A percentile compares a stretch with the other conserved stretches of the same genome.
Conservation (phyloP, 1,284 basidiomycete genomes). For the Trametes polyzona region DNA sequence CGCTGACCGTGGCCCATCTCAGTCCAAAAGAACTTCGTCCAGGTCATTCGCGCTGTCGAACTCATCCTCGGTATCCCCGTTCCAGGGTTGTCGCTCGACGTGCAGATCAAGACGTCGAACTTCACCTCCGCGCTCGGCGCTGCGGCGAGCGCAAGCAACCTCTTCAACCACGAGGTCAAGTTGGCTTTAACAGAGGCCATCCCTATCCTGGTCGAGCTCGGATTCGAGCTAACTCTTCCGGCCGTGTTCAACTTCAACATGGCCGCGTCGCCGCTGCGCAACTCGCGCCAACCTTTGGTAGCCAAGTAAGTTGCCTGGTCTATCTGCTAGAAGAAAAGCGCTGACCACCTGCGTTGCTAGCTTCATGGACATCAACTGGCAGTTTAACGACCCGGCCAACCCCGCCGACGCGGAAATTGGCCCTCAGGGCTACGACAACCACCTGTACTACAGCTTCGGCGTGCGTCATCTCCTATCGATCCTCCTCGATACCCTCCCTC, state of each 20-base stretch:
- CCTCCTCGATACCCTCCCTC: not conserved
- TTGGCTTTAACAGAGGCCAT: constrained; percentile 50
- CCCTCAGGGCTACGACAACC: constrained; percentile 77
- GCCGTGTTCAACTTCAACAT: constrained; percentile 34
- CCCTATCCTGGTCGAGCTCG: constrained; percentile 53
- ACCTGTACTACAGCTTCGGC: constrained; percentile 77
- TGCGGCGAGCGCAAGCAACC: constrained; percentile 26
- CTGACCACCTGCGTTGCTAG: constrained; percentile 41
- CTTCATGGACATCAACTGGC: constrained; percentile 82
- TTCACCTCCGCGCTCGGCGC: constrained; percentile 47
- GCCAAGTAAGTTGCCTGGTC: constrained; percentile 47
- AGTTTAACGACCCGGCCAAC: constrained; percentile 66
- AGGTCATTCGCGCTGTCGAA: constrained; percentile 68
- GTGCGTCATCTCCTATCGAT: constrained; percentile 38
- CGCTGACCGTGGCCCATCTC: not conserved
- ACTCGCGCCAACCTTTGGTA: constrained; percentile 41
- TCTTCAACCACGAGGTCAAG: constrained; percentile 50
- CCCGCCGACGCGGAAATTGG: constrained; percentile 69
- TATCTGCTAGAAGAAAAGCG: not conserved
- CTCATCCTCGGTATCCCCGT: constrained; percentile 56
- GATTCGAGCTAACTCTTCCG: constrained; percentile 38
- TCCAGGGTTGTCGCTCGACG: constrained; percentile 26
- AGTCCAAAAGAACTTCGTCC: constrained; percentile 77
- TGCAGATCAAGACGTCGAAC: constrained; percentile 38
- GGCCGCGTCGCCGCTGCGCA: constrained; percentile 15